Evolutionary conservation across 495 filamentous ascomycete species (phyloP).

Genomic region (Schizothecium vesticola): DNA sequence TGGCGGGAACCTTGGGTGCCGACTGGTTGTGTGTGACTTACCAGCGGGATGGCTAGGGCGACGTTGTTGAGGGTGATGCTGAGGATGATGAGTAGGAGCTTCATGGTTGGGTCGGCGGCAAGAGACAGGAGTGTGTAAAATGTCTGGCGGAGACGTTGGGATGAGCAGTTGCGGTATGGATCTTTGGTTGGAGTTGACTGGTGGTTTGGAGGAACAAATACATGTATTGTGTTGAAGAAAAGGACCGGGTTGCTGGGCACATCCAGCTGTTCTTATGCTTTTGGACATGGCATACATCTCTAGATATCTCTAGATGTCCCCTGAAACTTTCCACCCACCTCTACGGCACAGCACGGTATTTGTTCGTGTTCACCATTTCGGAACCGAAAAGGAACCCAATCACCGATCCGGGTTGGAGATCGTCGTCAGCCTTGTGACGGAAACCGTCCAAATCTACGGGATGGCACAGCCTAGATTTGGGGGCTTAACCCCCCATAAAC

Average conservation of each 20-base stretch:
- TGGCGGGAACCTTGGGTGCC: not conserved
- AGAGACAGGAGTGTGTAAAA: too few species aligned
- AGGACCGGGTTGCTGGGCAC: not conserved
- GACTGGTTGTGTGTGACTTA: not conserved
- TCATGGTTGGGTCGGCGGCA: not conserved
- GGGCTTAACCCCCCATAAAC: not conserved
- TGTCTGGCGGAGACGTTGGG: not conserved
- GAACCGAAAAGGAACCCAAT: not conserved
- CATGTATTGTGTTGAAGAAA: not conserved
- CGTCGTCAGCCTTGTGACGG: not conserved
- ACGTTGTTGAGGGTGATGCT: not conserved
- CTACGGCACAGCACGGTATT: not conserved
- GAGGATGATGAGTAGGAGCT: not conserved
- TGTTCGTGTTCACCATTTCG: not conserved
- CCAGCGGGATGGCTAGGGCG: not conserved
- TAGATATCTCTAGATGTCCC: not conserved
- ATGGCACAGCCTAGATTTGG: not conserved
- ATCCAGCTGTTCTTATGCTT: not conserved
- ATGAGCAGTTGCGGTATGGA: too few species aligned
- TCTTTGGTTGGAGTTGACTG: too few species aligned
- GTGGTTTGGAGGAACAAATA: too few species aligned
- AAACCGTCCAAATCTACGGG: not conserved
- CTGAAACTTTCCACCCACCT: not conserved
- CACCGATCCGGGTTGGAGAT: not conserved
- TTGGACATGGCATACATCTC: not conserved